Base-by-base conservation (phyloP, 306 rosid genomes). In the Castanea mollissima region DNA sequence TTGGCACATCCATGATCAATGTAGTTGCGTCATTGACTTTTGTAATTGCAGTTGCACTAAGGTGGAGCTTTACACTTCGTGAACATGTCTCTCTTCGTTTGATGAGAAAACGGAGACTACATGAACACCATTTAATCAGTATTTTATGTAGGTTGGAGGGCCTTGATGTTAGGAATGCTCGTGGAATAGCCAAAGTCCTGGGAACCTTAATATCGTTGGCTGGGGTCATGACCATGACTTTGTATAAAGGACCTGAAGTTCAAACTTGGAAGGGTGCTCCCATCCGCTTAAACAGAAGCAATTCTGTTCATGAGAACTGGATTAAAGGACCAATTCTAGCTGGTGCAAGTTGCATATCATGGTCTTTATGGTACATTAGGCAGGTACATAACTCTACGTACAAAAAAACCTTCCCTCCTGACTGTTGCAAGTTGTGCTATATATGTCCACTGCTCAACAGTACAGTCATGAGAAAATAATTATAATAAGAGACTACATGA, bases 361-460 rank as follows among this genome's bases (percentile, higher is more conserved):
- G 89, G 92, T 87, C 86, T 38, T 13, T 74, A 19, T 79, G 83
- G 86, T 87, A n/a, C 83, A 71, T 85, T 70, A 35, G 81, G 85
- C 89, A 89, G 89, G 92, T 83, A 83, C 13, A 27, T 25, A 12
- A 31, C 31, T 58, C 58, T 44, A 34, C 54, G 25, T 10, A 2
- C 27, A 46, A 34, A 5, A 34, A 34, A 34, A 34, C 41, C 41
- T 34, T 34, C 41, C 41, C 14, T 20, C 11, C 9, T 54, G 29
- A 10, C 23, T 35, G 71, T 59, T 58, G 5, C 15, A 32, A 29
- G 16, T 25, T 25, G 35, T 14, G 35, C 44, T 35, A 6, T 35
- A 35, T 6, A 35, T 35, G 44, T 35, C 44, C 44, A 35, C 44
- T 35, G 44, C 44, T 35, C 9, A 35, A 35, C 44, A 35, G 44